A percentile compares a stretch with the other conserved stretches of the same genome.
Evolutionary conservation across 2,329 filamentous ascomycete species (phyloP).

Genomic region (Sporothrix curviconia): DNA sequence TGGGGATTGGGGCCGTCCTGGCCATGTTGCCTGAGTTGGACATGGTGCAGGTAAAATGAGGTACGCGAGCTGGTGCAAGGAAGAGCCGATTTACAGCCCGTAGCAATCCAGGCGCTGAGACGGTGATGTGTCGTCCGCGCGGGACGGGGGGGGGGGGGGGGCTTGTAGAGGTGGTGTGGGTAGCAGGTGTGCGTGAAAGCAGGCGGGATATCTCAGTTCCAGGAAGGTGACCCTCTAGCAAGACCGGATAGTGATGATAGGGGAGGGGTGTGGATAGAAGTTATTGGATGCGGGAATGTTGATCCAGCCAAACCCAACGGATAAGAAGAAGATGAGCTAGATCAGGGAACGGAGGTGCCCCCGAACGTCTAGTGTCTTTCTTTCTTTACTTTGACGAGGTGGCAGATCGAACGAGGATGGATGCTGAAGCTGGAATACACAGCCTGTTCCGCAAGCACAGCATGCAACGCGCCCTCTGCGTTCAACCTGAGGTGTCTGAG

Average conservation of each 20-base stretch:
- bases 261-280: constrained; percentile 10
- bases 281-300: too few species aligned
- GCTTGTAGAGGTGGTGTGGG: constrained; percentile 3
- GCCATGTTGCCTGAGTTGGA: constrained; percentile 48
- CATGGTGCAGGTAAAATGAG: constrained; percentile 36
- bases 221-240: background rate
- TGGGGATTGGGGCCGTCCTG: constrained; percentile 59
- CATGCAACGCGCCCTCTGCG: background rate
- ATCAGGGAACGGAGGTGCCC: background rate
- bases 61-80: background rate
- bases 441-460: background rate
- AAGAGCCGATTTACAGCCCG: constrained; percentile 7
- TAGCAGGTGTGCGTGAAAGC: background rate
- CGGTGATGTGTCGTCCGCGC: constrained; percentile 5
- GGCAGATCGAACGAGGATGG: background rate
- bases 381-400: background rate
- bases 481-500: background rate
- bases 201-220: background rate
- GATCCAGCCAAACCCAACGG: constrained; percentile 3
- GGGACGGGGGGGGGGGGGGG: constrained; percentile 8
- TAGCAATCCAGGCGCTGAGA: background rate
- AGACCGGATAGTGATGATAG: background rate
- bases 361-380: background rate
- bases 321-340: constrained; percentile 2
- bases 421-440: background rate